Evolutionary conservation across 371 early-diverging fungal species (phyloP).

Genomic region (Circinella umbellata): DNA sequence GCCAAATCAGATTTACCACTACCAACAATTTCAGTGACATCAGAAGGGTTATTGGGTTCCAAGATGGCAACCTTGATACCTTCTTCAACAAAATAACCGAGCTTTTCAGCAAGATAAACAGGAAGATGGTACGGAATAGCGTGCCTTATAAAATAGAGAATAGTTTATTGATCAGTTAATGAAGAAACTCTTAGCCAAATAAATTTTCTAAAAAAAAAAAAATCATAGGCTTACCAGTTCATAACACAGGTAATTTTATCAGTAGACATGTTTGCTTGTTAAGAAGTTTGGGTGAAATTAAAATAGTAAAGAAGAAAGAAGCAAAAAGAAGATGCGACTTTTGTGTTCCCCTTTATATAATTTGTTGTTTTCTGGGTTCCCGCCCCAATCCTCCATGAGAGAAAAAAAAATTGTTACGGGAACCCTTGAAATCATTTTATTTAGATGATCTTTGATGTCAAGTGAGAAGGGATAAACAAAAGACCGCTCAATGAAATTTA

Average conservation of each 20-base stretch:
- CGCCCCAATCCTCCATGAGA: background rate
- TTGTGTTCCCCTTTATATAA: slow-evolving; percentile 2
- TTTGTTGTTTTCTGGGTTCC: background rate
- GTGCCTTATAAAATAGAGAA: slow-evolving; percentile 26
- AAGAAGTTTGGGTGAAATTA: slow-evolving; percentile 2
- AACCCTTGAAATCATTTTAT: background rate
- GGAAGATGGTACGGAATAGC: slow-evolving; percentile 74
- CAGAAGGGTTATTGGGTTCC: slow-evolving; percentile 69
- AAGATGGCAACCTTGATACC: slow-evolving; percentile 69
- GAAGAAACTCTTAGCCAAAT: too few species aligned
- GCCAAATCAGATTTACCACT: slow-evolving; percentile 69
- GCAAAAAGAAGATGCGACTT: background rate
- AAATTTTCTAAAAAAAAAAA: background rate
- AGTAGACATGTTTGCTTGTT: slow-evolving; percentile 37
- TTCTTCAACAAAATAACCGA: slow-evolving; percentile 62
- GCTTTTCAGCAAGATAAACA: slow-evolving; percentile 65
- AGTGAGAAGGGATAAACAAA: background rate
- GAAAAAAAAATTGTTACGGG: slow-evolving; percentile 1
- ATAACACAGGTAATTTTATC: slow-evolving; percentile 62
- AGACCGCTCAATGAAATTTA: background rate
- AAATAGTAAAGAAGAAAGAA: slow-evolving; percentile 6
- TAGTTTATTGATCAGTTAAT: too few species aligned
- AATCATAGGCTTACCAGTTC: slow-evolving; percentile 40
- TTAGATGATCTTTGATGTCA: background rate
- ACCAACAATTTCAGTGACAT: slow-evolving; percentile 71